phyloP scores from a whole-genome alignment of 139 green algal species.

The Gonium pectorale region DNA sequence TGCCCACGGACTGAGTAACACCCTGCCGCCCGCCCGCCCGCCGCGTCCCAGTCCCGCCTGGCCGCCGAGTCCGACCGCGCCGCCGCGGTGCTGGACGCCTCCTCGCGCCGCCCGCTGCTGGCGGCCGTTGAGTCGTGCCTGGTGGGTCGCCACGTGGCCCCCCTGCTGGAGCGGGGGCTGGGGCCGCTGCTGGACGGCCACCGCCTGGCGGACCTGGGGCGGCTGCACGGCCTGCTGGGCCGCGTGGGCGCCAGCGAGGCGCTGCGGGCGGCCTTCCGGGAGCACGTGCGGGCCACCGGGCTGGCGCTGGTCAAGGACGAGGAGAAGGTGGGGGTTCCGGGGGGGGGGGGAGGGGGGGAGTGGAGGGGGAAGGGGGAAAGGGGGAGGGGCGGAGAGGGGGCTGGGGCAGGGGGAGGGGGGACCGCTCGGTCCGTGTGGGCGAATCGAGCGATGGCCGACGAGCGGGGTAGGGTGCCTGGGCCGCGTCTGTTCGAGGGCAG shows the following conservation, averaged over 20 bases:
- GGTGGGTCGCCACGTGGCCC: slow-evolving; percentile 65
- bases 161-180: slow-evolving; percentile 72
- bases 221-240: slow-evolving; percentile 80
- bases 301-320: slow-evolving; percentile 87
- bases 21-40: background rate
- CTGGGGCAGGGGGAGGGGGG: background rate
- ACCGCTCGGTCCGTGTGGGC: no score
- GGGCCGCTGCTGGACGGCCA: slow-evolving; percentile 80
- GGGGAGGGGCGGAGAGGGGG: background rate
- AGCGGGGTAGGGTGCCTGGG: no score
- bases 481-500: no score
- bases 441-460: no score
- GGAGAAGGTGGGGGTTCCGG: slow-evolving; percentile 82
- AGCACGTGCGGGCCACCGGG: slow-evolving; percentile 81
- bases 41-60: slow-evolving; percentile 75
- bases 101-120: slow-evolving; percentile 84
- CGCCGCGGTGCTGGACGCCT: slow-evolving; percentile 86
- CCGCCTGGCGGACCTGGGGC: slow-evolving; percentile 81
- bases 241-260: slow-evolving; percentile 75
- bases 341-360: background rate
- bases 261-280: slow-evolving; percentile 72
- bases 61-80: slow-evolving; percentile 91
- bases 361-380: background rate
- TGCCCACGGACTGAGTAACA: no score
- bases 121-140: slow-evolving; percentile 18